These are phyloP conservation scores for Arthrobotrys sphaeroides DNA, from an alignment of 2,329 filamentous ascomycete genomes.

Conservation along the genomic window DNA sequence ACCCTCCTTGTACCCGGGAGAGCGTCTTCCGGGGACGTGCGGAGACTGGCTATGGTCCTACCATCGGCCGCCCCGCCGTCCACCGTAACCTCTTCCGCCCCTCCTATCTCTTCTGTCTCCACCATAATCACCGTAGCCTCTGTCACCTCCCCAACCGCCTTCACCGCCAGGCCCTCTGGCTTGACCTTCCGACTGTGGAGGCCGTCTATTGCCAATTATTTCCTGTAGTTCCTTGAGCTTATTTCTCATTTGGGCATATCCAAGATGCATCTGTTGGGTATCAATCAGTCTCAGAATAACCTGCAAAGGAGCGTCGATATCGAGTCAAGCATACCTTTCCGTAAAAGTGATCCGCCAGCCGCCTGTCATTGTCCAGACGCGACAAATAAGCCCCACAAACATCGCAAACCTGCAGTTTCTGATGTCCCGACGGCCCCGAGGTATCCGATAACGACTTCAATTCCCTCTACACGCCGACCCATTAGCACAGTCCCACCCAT, in stretches of 20 bases:
- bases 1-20: background rate
- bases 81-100: slow-evolving; percentile 54
- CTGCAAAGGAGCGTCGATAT: background rate
- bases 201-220: slow-evolving; percentile 78
- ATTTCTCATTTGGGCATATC: slow-evolving; percentile 97
- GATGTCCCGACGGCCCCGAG: slow-evolving; percentile 89
- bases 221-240: slow-evolving; percentile 86
- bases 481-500: background rate
- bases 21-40: background rate
- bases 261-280: slow-evolving; percentile 79
- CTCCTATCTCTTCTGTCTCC: slow-evolving; percentile 62
- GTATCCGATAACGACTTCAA: slow-evolving; percentile 91
- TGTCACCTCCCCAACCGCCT: slow-evolving; percentile 35
- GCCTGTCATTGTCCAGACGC: slow-evolving; percentile 89
- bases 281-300: background rate
- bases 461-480: slow-evolving; percentile 74
- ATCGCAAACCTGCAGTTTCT: slow-evolving; percentile 98
- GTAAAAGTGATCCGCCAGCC: slow-evolving; percentile 96
- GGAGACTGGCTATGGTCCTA: background rate
- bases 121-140: slow-evolving; percentile 58
- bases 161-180: slow-evolving; percentile 58
- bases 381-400: slow-evolving; percentile 96
- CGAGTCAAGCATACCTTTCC: slow-evolving; percentile 70
- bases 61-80: slow-evolving; percentile 58
- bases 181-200: slow-evolving; percentile 66